Evolutionary conservation across 1,139 yeast genomes (phyloP), one percentile per base, ranked within the genome.

Genomic region (Candida pseudoviswanathii): DNA sequence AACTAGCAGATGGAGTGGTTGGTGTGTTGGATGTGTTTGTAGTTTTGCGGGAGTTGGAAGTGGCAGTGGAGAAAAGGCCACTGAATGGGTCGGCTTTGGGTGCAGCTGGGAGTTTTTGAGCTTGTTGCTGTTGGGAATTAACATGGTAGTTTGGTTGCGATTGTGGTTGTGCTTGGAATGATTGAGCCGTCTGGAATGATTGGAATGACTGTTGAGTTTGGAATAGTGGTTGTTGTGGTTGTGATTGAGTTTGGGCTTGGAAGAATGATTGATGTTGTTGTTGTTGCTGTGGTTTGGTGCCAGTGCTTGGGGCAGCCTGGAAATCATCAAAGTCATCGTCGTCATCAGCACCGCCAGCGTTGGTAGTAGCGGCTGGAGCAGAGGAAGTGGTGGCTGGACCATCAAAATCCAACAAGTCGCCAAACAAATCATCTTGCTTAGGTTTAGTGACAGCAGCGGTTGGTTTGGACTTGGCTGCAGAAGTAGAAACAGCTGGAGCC

Each of bases 321-420:
- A 92, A 92, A 58, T 94, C 98, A 57, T 89, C 96, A 68, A 92
- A 92, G 40, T 92, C 98, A 59, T 91, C 97, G 42, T 85, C 90
- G 40, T 84, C 88, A 22, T 75, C 84, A 2, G 60, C 67, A 9
- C 54, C 58, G 1, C 10, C 24, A 7, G 9, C 31, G n/a, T 25
- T 37, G 21, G 32, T 29, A 24, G 45, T 49, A 10, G 43, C 10
- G 29, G 33, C 39, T 24, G 43, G 32, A 24, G 40, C 26, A 9
- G 34, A 41, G 3, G 41, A 56, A 27, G 61, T 55, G 25, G 32
- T 11, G 10, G 58, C 54, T 8, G 70, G 54, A 33, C 69, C 77
- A 51, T 75, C 81, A 54, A 81, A 77, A 7, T 82, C 75, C 54
- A 84, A 76, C 54, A 86, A 73, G 60, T 86, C 90, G 21, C 77